Evolutionary conservation across 140 eudicot species (phyloP), one percentile per base, ranked within the genome.

Genomic region (Anethum foeniculum): DNA sequence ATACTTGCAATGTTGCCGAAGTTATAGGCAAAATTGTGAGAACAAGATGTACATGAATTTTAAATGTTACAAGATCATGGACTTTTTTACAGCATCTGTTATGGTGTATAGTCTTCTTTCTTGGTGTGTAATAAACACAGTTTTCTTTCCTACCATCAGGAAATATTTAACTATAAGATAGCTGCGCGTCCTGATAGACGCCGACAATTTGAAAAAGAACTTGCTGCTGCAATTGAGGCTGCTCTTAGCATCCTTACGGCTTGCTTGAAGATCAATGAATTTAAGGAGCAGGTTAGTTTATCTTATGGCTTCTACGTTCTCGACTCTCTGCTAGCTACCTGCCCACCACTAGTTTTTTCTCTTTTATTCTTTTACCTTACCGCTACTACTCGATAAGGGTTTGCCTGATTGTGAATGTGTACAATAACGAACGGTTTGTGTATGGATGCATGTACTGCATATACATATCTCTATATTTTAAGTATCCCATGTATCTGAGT

Each of bases 161-260:
- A 96, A 87, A 86, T 87, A 41, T 91, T 91, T 81, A 93, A 96
- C 86, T 96, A 96, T 88, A 93, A 90, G 88, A 96, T 96, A 87
- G 92, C 99, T 60, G 98, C 93, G 30, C 97, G 99, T 73, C 97
- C 99, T 75, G 96, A 96, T 56, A 91, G 99, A 84, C 97, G 99
- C 69, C 90, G 98, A 41, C 90, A 87, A 87, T 96, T 96, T 85
- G 99, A 96, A 89, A 87, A 96, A 80, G 99, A 96, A 82, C 98
- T 96, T 52, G 90, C 93, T 30, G 88, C 97, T 75, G 93, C 91
- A 9, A 86, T 90, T 83, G 99, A 96, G 81, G 91, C 88, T 80
- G 94, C 99, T 80, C 91, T 93, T 54, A 88, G 88, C 72, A 86
- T 96, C 86, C 87, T 96, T 84, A 93, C 94, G 23, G 96, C 99